A percentile compares a stretch with the other conserved stretches of the same genome.
These are phyloP conservation scores for Meyerozyma guilliermondii DNA, from an alignment of 1,139 yeast species.

Conservation along the genomic window DNA sequence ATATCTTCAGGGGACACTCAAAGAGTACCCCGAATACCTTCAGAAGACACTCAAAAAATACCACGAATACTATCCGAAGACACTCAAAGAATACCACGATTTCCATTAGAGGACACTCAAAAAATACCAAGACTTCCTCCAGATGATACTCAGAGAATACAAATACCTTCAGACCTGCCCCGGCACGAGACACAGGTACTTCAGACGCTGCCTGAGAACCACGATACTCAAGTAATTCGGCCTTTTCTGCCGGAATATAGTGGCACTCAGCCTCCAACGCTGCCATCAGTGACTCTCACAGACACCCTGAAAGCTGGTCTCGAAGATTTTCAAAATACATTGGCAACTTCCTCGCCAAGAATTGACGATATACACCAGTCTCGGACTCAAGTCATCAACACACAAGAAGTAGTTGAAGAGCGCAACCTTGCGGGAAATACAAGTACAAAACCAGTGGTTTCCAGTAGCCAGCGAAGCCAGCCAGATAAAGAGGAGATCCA, in stretches of 20 bases:
- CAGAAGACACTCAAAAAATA: neutral
- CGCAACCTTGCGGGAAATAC: neutral
- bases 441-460: neutral
- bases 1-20: no score
- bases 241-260: neutral
- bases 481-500: neutral
- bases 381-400: constrained; percentile 2
- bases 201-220: neutral
- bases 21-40: no score
- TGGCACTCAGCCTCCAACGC: neutral
- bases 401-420: constrained; percentile 1
- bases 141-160: no score
- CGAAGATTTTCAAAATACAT: neutral
- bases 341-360: neutral
- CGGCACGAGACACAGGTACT: neutral
- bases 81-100: no score
- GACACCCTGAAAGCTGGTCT: neutral
- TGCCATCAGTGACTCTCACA: neutral
- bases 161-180: neutral
- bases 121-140: no score
- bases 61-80: no score
- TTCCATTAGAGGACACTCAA: no score
- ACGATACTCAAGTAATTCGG: neutral
- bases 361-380: constrained; percentile 1
- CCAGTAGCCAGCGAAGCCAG: constrained; percentile 2